These are phyloP conservation scores for Taphrina flavorubra DNA, from an alignment of 1,139 yeast species.

Conservation along the genomic window DNA sequence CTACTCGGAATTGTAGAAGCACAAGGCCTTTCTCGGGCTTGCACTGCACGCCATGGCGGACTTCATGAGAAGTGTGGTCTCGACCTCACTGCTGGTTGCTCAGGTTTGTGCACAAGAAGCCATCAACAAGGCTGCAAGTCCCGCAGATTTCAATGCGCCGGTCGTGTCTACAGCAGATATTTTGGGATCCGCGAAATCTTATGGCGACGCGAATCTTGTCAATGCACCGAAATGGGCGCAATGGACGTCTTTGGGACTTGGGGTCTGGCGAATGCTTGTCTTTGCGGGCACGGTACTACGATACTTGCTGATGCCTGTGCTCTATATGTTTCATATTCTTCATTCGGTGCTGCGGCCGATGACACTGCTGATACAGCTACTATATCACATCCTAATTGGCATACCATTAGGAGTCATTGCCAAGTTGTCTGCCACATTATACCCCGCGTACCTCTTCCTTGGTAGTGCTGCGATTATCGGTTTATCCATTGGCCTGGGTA, in stretches of 20 bases:
- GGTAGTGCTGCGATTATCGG: constrained; percentile 29
- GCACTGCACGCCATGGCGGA: too few species aligned
- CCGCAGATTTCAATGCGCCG: constrained; percentile 5
- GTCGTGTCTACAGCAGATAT: constrained; percentile 2
- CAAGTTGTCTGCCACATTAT: constrained; percentile 4
- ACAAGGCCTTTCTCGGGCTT: too few species aligned
- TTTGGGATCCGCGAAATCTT: constrained; percentile 1
- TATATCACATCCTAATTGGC: constrained; percentile 9
- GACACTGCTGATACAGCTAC: constrained; percentile 15
- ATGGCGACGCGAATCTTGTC: constrained; percentile 21
- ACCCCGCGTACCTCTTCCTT: constrained; percentile 30
- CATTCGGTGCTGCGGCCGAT: constrained; percentile 17
- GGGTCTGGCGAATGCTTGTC: constrained; percentile 16
- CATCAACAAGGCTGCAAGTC: constrained; percentile 13
- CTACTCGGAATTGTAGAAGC: too few species aligned
- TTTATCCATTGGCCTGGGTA: constrained; percentile 6
- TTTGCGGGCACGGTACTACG: constrained; percentile 1
- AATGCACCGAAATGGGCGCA: constrained; percentile 27
- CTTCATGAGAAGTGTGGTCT: background rate
- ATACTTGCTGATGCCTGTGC: constrained; percentile 10
- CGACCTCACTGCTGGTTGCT: background rate
- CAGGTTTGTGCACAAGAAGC: constrained; percentile 22
- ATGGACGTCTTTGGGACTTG: constrained; percentile 23
- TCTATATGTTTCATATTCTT: constrained; percentile 14
- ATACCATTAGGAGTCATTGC: constrained; percentile 4